Evolutionary conservation across 2,329 filamentous ascomycete species (phyloP).

Genomic region (Aspergillus japonicus): DNA sequence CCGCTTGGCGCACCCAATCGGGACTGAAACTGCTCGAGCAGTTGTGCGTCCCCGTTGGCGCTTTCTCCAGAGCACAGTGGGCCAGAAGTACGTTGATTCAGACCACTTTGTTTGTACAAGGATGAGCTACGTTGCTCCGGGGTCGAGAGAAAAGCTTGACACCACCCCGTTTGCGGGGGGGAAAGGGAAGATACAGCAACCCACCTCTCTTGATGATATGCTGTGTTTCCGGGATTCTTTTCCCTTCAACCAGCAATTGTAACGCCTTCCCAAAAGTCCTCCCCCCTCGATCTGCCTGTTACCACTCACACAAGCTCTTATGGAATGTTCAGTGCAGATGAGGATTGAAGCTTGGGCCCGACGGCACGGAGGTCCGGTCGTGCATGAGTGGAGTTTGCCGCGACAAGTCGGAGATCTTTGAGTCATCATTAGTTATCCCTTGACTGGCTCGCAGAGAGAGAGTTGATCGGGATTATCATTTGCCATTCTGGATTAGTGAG

Average conservation of each 20-base stretch:
- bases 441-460: background rate
- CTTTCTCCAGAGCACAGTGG: background rate
- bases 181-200: background rate
- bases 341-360: background rate
- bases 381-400: background rate
- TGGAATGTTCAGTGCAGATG: background rate
- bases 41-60: background rate
- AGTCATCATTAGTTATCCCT: background rate
- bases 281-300: background rate
- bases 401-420: background rate
- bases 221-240: background rate
- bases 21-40: background rate
- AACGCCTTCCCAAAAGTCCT: background rate
- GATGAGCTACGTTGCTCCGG: slow-evolving; percentile 4
- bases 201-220: background rate
- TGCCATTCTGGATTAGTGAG: background rate
- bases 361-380: background rate
- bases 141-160: slow-evolving; percentile 6
- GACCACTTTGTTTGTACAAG: background rate
- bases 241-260: background rate
- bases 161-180: background rate
- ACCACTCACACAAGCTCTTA: background rate
- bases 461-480: background rate
- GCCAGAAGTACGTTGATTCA: background rate
- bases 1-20: background rate